These are phyloP conservation scores for Clavispora santaluciae DNA, from an alignment of 805 yeast species.

Conservation along the genomic window DNA sequence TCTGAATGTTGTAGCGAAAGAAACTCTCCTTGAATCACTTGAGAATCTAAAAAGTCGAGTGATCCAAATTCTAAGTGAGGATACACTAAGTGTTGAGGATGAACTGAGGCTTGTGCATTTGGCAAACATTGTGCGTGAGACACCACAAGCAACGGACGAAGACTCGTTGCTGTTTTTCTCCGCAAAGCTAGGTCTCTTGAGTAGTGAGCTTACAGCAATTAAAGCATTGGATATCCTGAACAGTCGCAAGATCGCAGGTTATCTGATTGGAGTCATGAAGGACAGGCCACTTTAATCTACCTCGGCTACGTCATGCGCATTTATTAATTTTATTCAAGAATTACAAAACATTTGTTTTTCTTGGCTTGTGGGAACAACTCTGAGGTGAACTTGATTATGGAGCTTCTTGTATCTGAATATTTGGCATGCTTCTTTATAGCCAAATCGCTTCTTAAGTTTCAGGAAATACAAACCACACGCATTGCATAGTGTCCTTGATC, in stretches of 20 bases:
- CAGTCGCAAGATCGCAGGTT: not conserved
- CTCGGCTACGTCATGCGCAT: no score
- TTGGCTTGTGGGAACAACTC: slow-evolving; percentile 12
- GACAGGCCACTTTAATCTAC: not conserved
- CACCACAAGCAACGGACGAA: slow-evolving; percentile 4
- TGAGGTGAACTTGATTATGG: slow-evolving; percentile 11
- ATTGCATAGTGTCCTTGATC: slow-evolving; percentile 78
- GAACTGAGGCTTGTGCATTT: slow-evolving; percentile 22
- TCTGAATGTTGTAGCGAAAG: slow-evolving; percentile 8
- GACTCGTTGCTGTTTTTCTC: slow-evolving; percentile 17
- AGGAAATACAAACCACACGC: slow-evolving; percentile 85
- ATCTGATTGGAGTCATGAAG: not conserved
- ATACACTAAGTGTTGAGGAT: slow-evolving; percentile 2
- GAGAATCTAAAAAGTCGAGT: slow-evolving; percentile 22
- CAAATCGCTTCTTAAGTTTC: slow-evolving; percentile 50
- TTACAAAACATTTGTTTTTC: slow-evolving; percentile 3
- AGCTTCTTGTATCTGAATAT: slow-evolving; percentile 12
- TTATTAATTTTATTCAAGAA: not conserved
- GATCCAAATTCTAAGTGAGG: slow-evolving; percentile 14
- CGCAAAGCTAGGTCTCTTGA: slow-evolving; percentile 26
- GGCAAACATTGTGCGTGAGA: slow-evolving; percentile 20
- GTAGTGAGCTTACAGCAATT: slow-evolving; percentile 23
- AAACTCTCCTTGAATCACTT: slow-evolving; percentile 11
- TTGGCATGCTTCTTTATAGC: slow-evolving; percentile 34
- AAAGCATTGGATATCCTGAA: slow-evolving; percentile 5